Conservation (phyloP, 1,284 basidiomycete genomes). For the Ganoderma multipileum region DNA sequence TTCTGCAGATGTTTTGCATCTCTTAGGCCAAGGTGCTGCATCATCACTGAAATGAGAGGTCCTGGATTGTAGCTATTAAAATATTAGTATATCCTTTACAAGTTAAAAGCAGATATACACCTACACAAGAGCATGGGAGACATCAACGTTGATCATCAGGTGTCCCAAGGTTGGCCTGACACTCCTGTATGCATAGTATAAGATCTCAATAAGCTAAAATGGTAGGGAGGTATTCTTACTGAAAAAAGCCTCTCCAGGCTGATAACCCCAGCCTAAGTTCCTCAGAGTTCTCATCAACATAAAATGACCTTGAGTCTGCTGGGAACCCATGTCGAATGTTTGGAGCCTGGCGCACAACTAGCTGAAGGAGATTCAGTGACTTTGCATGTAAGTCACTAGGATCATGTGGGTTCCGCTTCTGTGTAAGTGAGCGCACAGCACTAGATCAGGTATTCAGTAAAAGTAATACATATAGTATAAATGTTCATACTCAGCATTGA, state of each 20-base stretch:
- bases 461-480: neutral
- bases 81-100: neutral
- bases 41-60: slow-evolving; percentile 7
- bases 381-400: slow-evolving; percentile 21
- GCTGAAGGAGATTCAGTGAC: slow-evolving; percentile 34
- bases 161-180: slow-evolving; percentile 30
- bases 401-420: slow-evolving; percentile 3
- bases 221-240: neutral
- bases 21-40: slow-evolving; percentile 2
- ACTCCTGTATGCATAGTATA: slow-evolving; percentile 16
- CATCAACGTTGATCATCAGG: slow-evolving; percentile 37
- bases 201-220: neutral
- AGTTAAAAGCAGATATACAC: neutral
- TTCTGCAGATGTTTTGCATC: slow-evolving; percentile 6
- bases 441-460: slow-evolving; percentile 5
- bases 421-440: slow-evolving; percentile 20
- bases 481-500: slow-evolving; percentile 22
- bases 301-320: slow-evolving; percentile 28
- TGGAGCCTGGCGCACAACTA: slow-evolving; percentile 36
- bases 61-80: slow-evolving; percentile 14
- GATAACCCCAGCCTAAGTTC: slow-evolving; percentile 23
- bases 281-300: neutral
- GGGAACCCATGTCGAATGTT: slow-evolving; percentile 36
- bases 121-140: slow-evolving; percentile 32
- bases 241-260: slow-evolving; percentile 29